Evolutionary conservation across 768 basidiomycete species (phyloP), one percentile per base, ranked within the genome.

Genomic region (Kwoniella dendrophila): DNA sequence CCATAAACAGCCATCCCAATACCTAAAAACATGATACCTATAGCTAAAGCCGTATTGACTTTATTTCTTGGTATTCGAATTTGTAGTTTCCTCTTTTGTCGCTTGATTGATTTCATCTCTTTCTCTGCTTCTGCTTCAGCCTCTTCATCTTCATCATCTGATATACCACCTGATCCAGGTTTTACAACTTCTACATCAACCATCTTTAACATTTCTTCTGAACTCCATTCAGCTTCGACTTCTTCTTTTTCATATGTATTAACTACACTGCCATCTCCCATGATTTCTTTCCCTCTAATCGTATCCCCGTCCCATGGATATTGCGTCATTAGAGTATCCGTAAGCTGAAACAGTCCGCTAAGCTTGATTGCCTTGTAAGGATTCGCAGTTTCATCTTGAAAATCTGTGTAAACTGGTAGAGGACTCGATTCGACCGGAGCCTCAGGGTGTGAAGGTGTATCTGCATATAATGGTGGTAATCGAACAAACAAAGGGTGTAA

Each of bases 401-500:
- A 22, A 10, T 59, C 41, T 3, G 29, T 26, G 26, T 10, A 32
- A 8, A 6, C 30, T 30, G 44, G 48, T 49, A n/a, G 8, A 34
- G 29, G 14, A 22, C 26, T 36, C 6, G 16, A 6, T 16, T 47
- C n/a, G 14, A 34, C 5, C 11, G 61, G 50, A 12, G 63, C 41
- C 1, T 45, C 33, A 27, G 63, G 53, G 11, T 30, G 20, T 7
- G 33, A 43, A 2, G 74, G 75, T 18, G 68, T 67, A 49, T 76
- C 74, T 5, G 72, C 57, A 44, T 74, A 64, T 29, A 80, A 62
- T 20, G 75, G 74, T 4, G 79, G 79, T 10, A 80, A 63, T 4
- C 68, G 48, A 3, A 76, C 65, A 18, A 82, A 75, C 0, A 79
- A 70, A 0, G 80, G 77, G 62, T 81, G 81, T 0, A 82, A 69